A percentile compares a stretch with the other conserved stretches of the same genome.
Conservation (phyloP, 2,329 filamentous ascomycete genomes). For the Colletotrichum paranaense region DNA sequence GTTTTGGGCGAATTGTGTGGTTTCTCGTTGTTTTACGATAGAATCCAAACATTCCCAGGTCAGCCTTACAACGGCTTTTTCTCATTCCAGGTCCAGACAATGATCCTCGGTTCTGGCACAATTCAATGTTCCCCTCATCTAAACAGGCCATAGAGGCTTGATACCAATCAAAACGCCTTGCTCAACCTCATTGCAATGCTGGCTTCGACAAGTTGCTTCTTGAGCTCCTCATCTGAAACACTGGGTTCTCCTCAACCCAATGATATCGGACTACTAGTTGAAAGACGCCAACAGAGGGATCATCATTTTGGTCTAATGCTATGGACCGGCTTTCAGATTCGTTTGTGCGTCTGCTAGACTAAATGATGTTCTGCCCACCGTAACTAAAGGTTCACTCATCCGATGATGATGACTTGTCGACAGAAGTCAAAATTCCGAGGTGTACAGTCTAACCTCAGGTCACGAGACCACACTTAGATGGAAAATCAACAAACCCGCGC, state of each 20-base stretch:
- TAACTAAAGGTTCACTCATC: slow-evolving; percentile 11
- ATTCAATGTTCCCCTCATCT: not conserved
- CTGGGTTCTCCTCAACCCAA: not conserved
- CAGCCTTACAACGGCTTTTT: slow-evolving; percentile 15
- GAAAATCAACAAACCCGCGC: not conserved
- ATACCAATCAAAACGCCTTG: not conserved
- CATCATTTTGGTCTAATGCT: not conserved
- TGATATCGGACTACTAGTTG: not conserved
- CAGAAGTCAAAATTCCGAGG: slow-evolving; percentile 5
- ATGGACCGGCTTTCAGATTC: not conserved
- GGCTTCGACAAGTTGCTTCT: not conserved
- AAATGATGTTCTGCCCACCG: not conserved
- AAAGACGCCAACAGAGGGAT: slow-evolving; percentile 7
- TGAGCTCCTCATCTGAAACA: slow-evolving; percentile 15
- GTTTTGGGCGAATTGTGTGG: not conserved
- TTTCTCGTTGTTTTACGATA: not conserved
- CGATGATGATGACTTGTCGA: slow-evolving; percentile 18
- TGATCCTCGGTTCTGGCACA: not conserved
- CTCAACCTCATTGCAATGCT: not conserved
- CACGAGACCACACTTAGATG: not conserved
- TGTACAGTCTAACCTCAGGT: not conserved
- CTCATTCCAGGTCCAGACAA: not conserved
- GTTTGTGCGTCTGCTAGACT: not conserved
- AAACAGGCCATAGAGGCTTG: not conserved
- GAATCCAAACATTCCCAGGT: slow-evolving; percentile 7